Base-by-base conservation (phyloP, 805 yeast genomes). In the Metschnikowia chrysomelidarum region DNA sequence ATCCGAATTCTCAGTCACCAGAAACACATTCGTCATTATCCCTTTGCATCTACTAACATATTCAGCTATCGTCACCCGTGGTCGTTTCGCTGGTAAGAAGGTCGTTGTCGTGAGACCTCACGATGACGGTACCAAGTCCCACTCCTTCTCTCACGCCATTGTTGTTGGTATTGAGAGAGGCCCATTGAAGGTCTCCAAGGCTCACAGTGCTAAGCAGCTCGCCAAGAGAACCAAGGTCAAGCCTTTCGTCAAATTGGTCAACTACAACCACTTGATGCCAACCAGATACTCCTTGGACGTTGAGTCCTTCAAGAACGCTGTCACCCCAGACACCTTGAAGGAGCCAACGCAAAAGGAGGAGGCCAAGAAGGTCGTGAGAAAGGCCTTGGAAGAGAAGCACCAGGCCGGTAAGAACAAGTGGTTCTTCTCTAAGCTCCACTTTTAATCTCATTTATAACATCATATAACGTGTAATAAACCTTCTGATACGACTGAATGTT, bases 21-120 rank as follows among this genome's bases (percentile, higher is more conserved):
- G 10, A 30, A 14, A 9, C 32, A n/a, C 19, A n/a, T n/a, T n/a
- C n/a, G n/a, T n/a, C n/a, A n/a, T n/a, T 15, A 30, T n/a, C 7
- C 28, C 10, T 24, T 33, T 41, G n/a, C n/a, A n/a, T n/a, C n/a
- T n/a, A 48, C 52, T 48, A 48, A 48, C 51, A 18, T 22, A 9
- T 53, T 32, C 67, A 85, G 95, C 98, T 78, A 89, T 93, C 77
- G 89, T 93, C 72, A 95, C 89, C 74, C 91, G 98, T 75, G 98
- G 98, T 68, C 93, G 98, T 80, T 91, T 80, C 87, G 98, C 98
- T 71, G 98, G 98, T 80, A 91, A 89, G 86, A 93, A 93, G 85
- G 98, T 93, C 57, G 98, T 93, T 71, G 88, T 93, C 68, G 89
- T 93, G 69, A 88, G 87, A 76, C 93, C 96, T 59, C 94, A 86